A percentile compares a stretch with the other conserved stretches of the same genome.
Evolutionary conservation across 768 basidiomycete species (phyloP).

Genomic region (Kwoniella mangroviensis): DNA sequence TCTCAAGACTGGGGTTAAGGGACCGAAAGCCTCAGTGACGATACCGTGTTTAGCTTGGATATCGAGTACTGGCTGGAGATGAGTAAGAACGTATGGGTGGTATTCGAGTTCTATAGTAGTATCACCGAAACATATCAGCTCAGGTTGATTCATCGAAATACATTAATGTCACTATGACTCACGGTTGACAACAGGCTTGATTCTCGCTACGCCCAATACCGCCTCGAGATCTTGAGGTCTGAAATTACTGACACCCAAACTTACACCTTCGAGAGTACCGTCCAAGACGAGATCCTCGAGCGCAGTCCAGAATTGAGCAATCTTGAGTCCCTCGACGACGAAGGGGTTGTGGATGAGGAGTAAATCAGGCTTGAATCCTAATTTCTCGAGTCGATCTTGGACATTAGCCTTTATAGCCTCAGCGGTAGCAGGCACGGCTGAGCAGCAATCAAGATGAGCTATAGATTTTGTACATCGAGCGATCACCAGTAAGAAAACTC

Average conservation of each 20-base stretch:
- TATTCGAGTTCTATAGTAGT: conserved; percentile 44
- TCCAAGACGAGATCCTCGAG: conserved; percentile 40
- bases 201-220: conserved; percentile 39
- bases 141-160: neutral
- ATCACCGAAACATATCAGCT: no score
- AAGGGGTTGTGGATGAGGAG: conserved; percentile 57
- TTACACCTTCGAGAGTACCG: conserved; percentile 33
- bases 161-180: neutral
- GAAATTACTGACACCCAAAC: conserved; percentile 55
- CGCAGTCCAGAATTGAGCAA: conserved; percentile 43
- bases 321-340: conserved; percentile 45
- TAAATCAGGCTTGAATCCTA: conserved; percentile 50
- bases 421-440: conserved; percentile 10
- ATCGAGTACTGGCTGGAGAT: conserved; percentile 46
- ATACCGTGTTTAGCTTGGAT: conserved; percentile 50
- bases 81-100: conserved; percentile 54
- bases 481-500: neutral
- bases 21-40: conserved; percentile 50
- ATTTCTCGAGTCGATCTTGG: conserved; percentile 27
- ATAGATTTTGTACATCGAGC: neutral
- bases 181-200: conserved; percentile 56
- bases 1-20: conserved; percentile 51
- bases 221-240: conserved; percentile 48
- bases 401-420: conserved; percentile 39
- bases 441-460: neutral